Evolutionary conservation across 2,329 filamentous ascomycete genomes (phyloP), one percentile per base, ranked within the genome.

Genomic region (Albifimbria verrucaria): DNA sequence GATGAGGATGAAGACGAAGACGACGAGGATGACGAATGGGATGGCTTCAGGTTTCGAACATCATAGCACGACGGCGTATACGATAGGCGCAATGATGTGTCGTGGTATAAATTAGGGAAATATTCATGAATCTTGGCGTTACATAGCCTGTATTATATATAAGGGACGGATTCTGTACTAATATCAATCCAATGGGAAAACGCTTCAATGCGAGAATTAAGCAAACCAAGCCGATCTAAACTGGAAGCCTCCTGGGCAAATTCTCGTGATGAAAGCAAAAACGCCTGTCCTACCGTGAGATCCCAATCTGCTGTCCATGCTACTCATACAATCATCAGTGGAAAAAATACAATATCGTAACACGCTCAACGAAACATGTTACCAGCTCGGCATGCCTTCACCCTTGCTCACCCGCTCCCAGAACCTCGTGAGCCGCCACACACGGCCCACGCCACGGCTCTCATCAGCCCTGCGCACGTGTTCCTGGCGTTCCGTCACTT

Each of bases 391-490:
- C n/a, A 39, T 39, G 32, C 57, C 57, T 45, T 75, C 73, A 2
- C 74, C 77, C 17, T 68, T 68, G 2, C 77, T 75, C 28, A 88
- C 72, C 21, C 76, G 74, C 68, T 89, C 87, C 85, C 86, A 90
- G 63, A 87, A 89, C 55, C 76, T 75, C 61, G 79, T 79, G 52
- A 90, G 65, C 21, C 80, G 76, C 77, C 84, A 82, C 7, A 88
- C 85, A 42, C 80, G 71, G 3, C 82, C 80, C 0, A 82, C 68
- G 1, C 81, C 80, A 1, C 72, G 69, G 25, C 69, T 72, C 65
- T 84, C 80, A 56, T 83, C 77, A 66, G 72, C 74, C 54, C 62
- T 65, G 56, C 68, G 72, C 22, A 79, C 68, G 51, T 73, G 69
- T 62, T 83, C 75, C 59, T 75, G 74, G 45, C 74, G 69, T 63